Evolutionary conservation across 768 basidiomycete genomes (phyloP).

Genomic region (Mycena epipterygia): DNA sequence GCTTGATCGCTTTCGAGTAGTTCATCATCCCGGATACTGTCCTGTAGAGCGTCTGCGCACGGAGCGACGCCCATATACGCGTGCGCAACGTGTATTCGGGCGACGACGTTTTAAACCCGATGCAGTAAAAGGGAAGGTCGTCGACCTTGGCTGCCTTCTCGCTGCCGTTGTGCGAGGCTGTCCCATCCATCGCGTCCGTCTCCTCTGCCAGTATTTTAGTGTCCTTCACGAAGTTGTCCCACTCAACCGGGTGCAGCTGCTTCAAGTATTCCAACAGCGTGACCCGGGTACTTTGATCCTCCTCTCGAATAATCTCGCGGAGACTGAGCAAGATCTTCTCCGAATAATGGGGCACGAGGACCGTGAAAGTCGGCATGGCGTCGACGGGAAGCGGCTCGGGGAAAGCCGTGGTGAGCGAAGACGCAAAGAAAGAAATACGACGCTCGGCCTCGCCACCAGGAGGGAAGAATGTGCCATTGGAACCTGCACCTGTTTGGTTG

Average conservation of each 20-base stretch:
- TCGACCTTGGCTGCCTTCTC: conserved; percentile 88
- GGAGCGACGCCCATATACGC: conserved; percentile 98
- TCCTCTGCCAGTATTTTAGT: conserved; percentile 99
- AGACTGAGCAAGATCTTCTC: conserved; percentile 98
- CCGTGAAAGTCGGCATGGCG: conserved; percentile 99
- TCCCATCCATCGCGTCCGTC: conserved; percentile 70
- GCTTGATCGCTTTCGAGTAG: conserved; percentile 99
- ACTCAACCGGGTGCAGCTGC: conserved; percentile 97
- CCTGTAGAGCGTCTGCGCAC: conserved; percentile 97
- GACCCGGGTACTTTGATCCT: conserved; percentile 96
- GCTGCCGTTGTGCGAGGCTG: conserved; percentile 63
- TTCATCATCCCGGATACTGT: conserved; percentile 99
- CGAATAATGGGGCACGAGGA: conserved; percentile 98
- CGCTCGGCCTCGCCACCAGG: conserved; percentile 95
- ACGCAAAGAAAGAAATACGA: conserved; percentile 98
- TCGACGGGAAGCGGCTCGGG: conserved; percentile 97
- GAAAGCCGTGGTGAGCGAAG: conserved; percentile 94
- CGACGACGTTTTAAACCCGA: conserved; percentile 99
- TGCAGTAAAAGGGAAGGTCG: conserved; percentile 98
- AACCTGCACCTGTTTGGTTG: conserved; percentile 79
- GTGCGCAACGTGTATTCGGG: conserved; percentile 99
- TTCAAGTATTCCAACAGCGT: conserved; percentile 98
- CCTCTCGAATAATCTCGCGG: conserved; percentile 98
- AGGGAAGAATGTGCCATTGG: conserved; percentile 92
- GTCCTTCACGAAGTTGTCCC: conserved; percentile 99